Base-by-base conservation (phyloP, 495 filamentous ascomycete species). In the Hypoxylon subgilvum region DNA sequence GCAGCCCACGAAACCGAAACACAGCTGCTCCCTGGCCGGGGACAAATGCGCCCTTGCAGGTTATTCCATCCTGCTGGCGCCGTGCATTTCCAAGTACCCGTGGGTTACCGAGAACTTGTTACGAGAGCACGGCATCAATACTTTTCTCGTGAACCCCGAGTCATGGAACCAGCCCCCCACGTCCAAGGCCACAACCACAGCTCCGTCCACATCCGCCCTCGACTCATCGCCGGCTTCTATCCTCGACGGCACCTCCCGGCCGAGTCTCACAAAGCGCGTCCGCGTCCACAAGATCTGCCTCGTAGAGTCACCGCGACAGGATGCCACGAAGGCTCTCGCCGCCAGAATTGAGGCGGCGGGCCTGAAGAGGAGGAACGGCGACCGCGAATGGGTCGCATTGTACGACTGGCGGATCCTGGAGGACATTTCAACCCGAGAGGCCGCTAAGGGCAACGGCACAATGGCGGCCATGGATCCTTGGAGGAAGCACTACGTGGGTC, bases 341-440 rank as follows among this genome's bases (percentile, higher is more conserved):
- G 46, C 57, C 12, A 48, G 43, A 5, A 70, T 82, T 23, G 67
- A 65, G 36, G 69, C 57, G 2, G 66, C 69, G 0, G 57, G 61
- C 17, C 50, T 78, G n/a, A 73, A 38, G 56, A 67, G 54, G 16
- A 61, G 45, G 22, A 70, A 67, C 4, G 70, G 73, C 7, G 66
- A 67, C 18, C 67, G 71, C 21, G 70, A 72, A 46, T 76, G 72
- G 63, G 67, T 81, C 0, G 57, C 66, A 1, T 68, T 80, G 0
- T 83, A 75, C 40, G 79, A 83, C 55, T 83, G 81, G 81, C 62
- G 75, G 10, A 67, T 79, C 1, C 47, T 83, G 6, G 74, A 81
- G 63, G 65, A 57, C 0, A 57, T 82, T 18, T 68, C 64, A 2
- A 68, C 71, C 40, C 63, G 72, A 13, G 79, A 83, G 42, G 36